Evolutionary conservation across 352 stramenopile genomes (phyloP).

Genomic region (Pythium myriotylum): DNA sequence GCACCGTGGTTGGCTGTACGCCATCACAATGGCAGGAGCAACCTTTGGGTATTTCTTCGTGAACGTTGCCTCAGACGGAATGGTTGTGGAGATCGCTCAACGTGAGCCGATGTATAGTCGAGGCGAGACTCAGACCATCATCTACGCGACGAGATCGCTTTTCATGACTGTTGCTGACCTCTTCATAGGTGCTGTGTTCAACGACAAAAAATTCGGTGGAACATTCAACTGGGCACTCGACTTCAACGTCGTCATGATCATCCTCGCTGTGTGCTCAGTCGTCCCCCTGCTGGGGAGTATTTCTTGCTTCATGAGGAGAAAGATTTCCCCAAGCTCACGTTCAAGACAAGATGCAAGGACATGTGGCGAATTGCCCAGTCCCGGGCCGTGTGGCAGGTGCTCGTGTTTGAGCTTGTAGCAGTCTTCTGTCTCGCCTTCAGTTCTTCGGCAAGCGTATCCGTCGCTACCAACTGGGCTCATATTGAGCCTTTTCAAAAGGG

Average conservation of each 20-base stretch:
- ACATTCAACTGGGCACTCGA: slow-evolving; percentile 49
- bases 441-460: slow-evolving; percentile 45
- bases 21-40: slow-evolving; percentile 72
- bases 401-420: slow-evolving; percentile 67
- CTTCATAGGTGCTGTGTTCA: slow-evolving; percentile 54
- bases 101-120: slow-evolving; percentile 55
- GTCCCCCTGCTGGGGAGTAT: slow-evolving; percentile 50
- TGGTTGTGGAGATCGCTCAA: slow-evolving; percentile 75
- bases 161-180: slow-evolving; percentile 51
- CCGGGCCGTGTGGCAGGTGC: slow-evolving; percentile 73
- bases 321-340: slow-evolving; percentile 20
- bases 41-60: slow-evolving; percentile 88
- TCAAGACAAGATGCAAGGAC: slow-evolving; percentile 40
- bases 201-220: slow-evolving; percentile 41
- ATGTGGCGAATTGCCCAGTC: slow-evolving; percentile 69
- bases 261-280: slow-evolving; percentile 38
- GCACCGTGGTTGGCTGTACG: slow-evolving; percentile 54
- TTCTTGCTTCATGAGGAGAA: slow-evolving; percentile 64
- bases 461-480: slow-evolving; percentile 63
- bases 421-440: slow-evolving; percentile 59
- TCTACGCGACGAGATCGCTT: slow-evolving; percentile 45
- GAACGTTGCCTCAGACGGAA: slow-evolving; percentile 82
- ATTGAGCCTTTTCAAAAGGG: slow-evolving; percentile 55
- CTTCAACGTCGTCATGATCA: slow-evolving; percentile 43
- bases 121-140: slow-evolving; percentile 60